phyloP scores from a whole-genome alignment of 2,329 filamentous ascomycete species.

The Colletotrichum orchidophilum region DNA sequence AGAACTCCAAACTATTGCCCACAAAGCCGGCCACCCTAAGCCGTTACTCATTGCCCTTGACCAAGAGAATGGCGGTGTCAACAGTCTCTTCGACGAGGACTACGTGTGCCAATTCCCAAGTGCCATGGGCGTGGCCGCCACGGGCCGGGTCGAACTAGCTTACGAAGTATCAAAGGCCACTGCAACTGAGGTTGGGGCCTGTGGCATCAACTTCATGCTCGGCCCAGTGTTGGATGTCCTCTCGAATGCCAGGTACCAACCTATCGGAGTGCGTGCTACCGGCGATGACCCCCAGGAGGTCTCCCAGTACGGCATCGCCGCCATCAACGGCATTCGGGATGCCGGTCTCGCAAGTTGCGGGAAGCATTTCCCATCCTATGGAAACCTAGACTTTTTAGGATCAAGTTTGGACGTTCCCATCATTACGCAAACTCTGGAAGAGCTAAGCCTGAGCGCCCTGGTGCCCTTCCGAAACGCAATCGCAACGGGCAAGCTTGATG shows the following conservation, averaged over 20 bases:
- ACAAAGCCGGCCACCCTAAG: constrained; percentile 87
- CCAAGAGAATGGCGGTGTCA: constrained; percentile 98
- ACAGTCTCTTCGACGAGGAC: constrained; percentile 94
- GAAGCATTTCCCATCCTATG: constrained; percentile 97
- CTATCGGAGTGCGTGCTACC: constrained; percentile 86
- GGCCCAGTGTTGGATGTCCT: constrained; percentile 94
- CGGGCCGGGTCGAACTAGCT: constrained; percentile 83
- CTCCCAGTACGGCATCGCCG: constrained; percentile 89
- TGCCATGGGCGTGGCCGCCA: constrained; percentile 95
- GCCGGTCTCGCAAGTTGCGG: constrained; percentile 89
- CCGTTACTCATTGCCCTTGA: constrained; percentile 92
- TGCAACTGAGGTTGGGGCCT: constrained; percentile 89
- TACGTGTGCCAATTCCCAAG: constrained; percentile 97
- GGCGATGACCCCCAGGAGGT: constrained; percentile 96
- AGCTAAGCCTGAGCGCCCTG: constrained; percentile 89
- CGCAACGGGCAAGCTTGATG: constrained; percentile 80
- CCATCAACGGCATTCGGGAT: constrained; percentile 92
- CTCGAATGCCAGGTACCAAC: constrained; percentile 91
- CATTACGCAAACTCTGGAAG: constrained; percentile 93
- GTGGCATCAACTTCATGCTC: constrained; percentile 95
- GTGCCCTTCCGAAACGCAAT: constrained; percentile 94
- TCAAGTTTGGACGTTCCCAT: constrained; percentile 93
- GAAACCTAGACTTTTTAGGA: constrained; percentile 91
- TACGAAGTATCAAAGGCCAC: constrained; percentile 94
- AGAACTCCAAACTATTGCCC: constrained; percentile 91